Evolutionary conservation across 176 grass and related monocot genomes (phyloP).

Genomic region (Avena insularis): DNA sequence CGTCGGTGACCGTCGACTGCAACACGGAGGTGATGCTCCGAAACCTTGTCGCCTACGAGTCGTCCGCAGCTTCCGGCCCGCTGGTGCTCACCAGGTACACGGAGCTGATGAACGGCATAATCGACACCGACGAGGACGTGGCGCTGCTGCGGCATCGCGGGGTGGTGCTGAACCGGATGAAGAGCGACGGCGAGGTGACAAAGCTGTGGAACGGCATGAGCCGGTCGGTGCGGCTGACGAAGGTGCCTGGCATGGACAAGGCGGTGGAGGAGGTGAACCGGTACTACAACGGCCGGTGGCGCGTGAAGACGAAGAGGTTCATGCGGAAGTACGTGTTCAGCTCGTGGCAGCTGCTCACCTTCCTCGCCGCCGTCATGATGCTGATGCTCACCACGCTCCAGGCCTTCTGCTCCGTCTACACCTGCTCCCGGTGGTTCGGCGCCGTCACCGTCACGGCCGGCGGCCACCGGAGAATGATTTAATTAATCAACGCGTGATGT

Average conservation of each 20-base stretch:
- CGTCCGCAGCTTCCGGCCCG: slow-evolving; percentile 58
- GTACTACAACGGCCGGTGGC: slow-evolving; percentile 66
- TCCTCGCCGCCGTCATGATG: slow-evolving; percentile 74
- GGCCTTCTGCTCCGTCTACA: slow-evolving; percentile 87
- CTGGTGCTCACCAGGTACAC: slow-evolving; percentile 76
- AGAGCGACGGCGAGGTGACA: slow-evolving; percentile 68
- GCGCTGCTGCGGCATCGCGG: slow-evolving; percentile 54
- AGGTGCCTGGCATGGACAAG: slow-evolving; percentile 61
- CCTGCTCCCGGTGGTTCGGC: slow-evolving; percentile 75
- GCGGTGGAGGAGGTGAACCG: slow-evolving; percentile 71
- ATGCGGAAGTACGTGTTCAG: slow-evolving; percentile 81
- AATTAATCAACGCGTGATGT: background rate
- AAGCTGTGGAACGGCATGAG: slow-evolving; percentile 82
- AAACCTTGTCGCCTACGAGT: slow-evolving; percentile 87
- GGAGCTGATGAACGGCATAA: slow-evolving; percentile 91
- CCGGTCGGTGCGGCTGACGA: slow-evolving; percentile 65
- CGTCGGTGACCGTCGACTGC: slow-evolving; percentile 59
- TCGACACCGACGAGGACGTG: slow-evolving; percentile 79
- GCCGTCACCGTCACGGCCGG: slow-evolving; percentile 31
- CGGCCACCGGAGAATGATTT: background rate
- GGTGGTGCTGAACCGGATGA: slow-evolving; percentile 79
- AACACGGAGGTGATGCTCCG: slow-evolving; percentile 74
- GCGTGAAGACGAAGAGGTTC: slow-evolving; percentile 77
- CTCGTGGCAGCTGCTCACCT: slow-evolving; percentile 85
- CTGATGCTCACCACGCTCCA: slow-evolving; percentile 78